phyloP scores from a whole-genome alignment of 1,284 basidiomycete genomes.

The Apiotrichum laibachii region DNA sequence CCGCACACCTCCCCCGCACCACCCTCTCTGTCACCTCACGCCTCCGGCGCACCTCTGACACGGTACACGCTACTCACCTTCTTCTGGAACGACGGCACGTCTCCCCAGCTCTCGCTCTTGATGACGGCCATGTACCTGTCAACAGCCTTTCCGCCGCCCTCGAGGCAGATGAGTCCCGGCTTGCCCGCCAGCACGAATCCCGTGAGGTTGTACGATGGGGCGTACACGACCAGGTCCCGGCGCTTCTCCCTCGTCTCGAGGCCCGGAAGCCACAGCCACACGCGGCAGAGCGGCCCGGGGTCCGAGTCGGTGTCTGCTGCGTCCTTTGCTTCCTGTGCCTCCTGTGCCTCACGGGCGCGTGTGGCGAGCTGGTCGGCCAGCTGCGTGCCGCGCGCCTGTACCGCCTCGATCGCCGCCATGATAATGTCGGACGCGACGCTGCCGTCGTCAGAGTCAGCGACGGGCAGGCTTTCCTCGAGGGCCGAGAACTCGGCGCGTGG shows the following conservation, averaged over 20 bases:
- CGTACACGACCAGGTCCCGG: conserved; percentile 50
- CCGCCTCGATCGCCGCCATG: conserved; percentile 28
- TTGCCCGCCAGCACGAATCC: conserved; percentile 54
- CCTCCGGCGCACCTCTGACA: too few species aligned
- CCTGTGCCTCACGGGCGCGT: background rate
- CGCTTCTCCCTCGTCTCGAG: conserved; percentile 50
- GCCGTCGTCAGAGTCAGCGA: background rate
- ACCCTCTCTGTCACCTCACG: too few species aligned
- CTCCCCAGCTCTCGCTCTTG: conserved; percentile 53
- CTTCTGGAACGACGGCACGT: conserved; percentile 54
- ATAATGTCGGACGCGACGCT: conserved; percentile 27
- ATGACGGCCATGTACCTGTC: conserved; percentile 52
- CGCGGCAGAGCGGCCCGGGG: conserved; percentile 31
- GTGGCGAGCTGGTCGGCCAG: background rate
- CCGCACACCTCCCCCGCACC: too few species aligned
- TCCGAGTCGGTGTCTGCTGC: conserved; percentile 1
- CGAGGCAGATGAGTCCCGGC: conserved; percentile 52
- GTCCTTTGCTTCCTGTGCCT: background rate
- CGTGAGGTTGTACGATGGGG: conserved; percentile 43
- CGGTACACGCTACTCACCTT: conserved; percentile 37
- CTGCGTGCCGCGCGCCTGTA: conserved; percentile 7
- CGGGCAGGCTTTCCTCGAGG: conserved; percentile 13
- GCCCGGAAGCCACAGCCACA: conserved; percentile 53
- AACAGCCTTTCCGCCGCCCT: conserved; percentile 45
- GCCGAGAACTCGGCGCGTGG: conserved; percentile 19